phyloP scores from a whole-genome alignment of 257 asterid species.

The Plectranthus barbatus region DNA sequence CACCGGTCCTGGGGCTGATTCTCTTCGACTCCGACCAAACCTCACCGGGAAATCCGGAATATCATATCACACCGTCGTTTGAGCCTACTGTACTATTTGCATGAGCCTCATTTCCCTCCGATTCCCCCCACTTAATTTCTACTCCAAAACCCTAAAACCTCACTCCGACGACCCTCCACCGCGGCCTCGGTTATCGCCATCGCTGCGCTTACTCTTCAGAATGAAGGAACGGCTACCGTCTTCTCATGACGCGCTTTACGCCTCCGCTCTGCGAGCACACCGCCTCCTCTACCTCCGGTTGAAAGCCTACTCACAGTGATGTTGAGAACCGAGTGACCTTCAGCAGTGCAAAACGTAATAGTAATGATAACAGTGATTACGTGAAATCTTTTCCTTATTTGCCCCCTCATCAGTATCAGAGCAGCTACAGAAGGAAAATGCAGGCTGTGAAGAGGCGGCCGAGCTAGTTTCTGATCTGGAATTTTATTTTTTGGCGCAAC shows the following conservation, averaged over 20 bases:
- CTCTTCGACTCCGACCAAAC: neutral
- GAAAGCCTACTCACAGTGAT: slow-evolving; percentile 15
- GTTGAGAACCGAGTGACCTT: slow-evolving; percentile 24
- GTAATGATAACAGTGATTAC: slow-evolving; percentile 8
- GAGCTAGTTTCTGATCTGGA: slow-evolving; percentile 29
- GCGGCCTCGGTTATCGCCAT: slow-evolving; percentile 1
- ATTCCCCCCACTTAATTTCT: slow-evolving; percentile 18
- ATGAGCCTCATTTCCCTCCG: slow-evolving; percentile 48
- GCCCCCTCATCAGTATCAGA: slow-evolving; percentile 33
- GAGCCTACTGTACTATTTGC: slow-evolving; percentile 17
- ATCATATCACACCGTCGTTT: neutral
- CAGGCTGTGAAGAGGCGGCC: slow-evolving; percentile 24
- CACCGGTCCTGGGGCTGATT: slow-evolving; percentile 11
- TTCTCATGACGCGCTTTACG: slow-evolving; percentile 43
- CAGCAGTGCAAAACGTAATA: slow-evolving; percentile 15
- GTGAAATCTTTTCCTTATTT: slow-evolving; percentile 35
- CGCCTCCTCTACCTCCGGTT: slow-evolving; percentile 21
- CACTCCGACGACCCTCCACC: slow-evolving; percentile 17
- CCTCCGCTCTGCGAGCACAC: slow-evolving; percentile 36
- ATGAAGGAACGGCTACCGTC: slow-evolving; percentile 60
- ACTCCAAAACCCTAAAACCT: slow-evolving; percentile 49
- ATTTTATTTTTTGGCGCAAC: slow-evolving; percentile 34
- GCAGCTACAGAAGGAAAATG: slow-evolving; percentile 32
- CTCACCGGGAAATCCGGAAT: neutral
- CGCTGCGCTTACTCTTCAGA: slow-evolving; percentile 8